Evolutionary conservation across 148 eudicot genomes (phyloP).

Genomic region (Rhododendron simsii): DNA sequence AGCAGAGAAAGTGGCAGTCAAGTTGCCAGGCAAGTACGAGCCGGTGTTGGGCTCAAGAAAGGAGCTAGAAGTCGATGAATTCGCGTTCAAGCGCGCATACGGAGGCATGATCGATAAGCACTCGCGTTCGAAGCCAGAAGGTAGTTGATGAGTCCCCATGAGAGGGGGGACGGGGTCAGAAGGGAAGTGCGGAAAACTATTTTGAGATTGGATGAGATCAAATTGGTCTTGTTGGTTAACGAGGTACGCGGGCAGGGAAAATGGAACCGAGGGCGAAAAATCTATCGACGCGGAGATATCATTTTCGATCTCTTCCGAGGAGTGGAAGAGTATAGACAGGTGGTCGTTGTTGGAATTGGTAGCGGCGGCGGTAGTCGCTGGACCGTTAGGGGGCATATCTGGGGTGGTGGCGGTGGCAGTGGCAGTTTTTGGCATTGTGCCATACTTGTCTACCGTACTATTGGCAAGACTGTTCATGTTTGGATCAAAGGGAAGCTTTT

Average conservation of each 20-base stretch:
- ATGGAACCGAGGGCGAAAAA: constrained; percentile 44
- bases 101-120: constrained; percentile 49
- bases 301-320: constrained; percentile 43
- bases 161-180: constrained; percentile 29
- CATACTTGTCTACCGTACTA: constrained; percentile 4
- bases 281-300: constrained; percentile 60
- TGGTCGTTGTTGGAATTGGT: constrained; percentile 11
- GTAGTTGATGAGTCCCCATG: constrained; percentile 30
- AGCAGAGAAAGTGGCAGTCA: constrained; percentile 23
- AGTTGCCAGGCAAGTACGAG: constrained; percentile 31
- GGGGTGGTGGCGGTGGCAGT: constrained; percentile 9
- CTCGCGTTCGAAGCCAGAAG: constrained; percentile 53
- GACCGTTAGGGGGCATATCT: constrained; percentile 12
- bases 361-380: constrained; percentile 6
- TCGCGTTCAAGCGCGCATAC: constrained; percentile 36
- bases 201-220: constrained; percentile 32
- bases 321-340: constrained; percentile 51
- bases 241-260: constrained; percentile 29
- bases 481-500: constrained; percentile 28
- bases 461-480: constrained; percentile 19
- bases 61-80: constrained; percentile 29
- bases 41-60: constrained; percentile 34
- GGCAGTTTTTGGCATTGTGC: constrained; percentile 15
- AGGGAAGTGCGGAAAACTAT: constrained; percentile 27
- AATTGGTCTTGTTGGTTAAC: constrained; percentile 33